Evolutionary conservation across 495 filamentous ascomycete species (phyloP).

Genomic region (Neurospora tetraspora): DNA sequence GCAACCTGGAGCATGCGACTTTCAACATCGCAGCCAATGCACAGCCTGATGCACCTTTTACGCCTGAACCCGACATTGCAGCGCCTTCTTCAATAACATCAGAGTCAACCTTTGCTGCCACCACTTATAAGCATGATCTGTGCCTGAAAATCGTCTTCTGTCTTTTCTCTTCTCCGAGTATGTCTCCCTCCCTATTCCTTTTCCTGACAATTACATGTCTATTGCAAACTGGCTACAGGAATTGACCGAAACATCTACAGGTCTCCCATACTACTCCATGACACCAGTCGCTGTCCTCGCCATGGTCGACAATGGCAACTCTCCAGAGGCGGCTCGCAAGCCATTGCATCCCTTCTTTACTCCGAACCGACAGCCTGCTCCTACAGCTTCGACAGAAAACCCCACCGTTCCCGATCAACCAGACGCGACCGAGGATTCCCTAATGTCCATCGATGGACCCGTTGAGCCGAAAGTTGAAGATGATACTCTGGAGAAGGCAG

Average conservation of each 20-base stretch:
- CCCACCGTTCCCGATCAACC: background rate
- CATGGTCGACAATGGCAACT: constrained; percentile 15
- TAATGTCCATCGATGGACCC: background rate
- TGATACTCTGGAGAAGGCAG: constrained; percentile 14
- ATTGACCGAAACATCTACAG: background rate
- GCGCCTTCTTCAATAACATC: background rate
- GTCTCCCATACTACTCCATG: constrained; percentile 6
- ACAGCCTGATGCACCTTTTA: background rate
- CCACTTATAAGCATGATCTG: background rate
- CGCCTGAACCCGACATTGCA: background rate
- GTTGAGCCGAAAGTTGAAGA: constrained; percentile 1
- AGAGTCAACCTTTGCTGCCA: background rate
- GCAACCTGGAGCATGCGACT: background rate
- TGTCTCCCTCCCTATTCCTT: background rate
- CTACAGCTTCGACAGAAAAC: background rate
- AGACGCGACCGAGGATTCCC: background rate
- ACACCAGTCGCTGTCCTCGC: constrained; percentile 15
- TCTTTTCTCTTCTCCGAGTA: background rate
- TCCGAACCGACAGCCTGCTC: constrained; percentile 5
- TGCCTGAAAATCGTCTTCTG: background rate
- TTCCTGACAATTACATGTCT: background rate
- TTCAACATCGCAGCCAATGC: background rate
- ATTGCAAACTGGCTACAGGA: background rate
- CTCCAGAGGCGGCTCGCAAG: constrained; percentile 6
- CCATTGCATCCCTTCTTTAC: constrained; percentile 25